These are phyloP conservation scores for Graphium sp. DNA, from an alignment of 2,329 filamentous ascomycete genomes.

Conservation along the genomic window DNA sequence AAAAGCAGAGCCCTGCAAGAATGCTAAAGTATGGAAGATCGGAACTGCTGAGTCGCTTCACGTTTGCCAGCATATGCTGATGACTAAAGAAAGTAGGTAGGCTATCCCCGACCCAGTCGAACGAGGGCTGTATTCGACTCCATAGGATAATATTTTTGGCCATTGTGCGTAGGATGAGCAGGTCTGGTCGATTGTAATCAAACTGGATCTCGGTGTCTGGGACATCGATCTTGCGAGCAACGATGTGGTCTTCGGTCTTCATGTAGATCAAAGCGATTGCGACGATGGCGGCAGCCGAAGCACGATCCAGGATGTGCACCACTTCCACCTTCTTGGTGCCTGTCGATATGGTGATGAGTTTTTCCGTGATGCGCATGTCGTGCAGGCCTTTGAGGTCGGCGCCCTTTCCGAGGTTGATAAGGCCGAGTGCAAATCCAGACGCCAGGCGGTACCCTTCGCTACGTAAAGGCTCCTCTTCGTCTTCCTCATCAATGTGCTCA, in stretches of 20 bases:
- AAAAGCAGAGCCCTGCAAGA: constrained; percentile 73
- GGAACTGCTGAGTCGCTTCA: constrained; percentile 51
- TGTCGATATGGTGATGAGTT: constrained; percentile 70
- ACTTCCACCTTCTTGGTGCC: constrained; percentile 81
- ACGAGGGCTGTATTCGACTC: constrained; percentile 59
- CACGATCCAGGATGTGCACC: constrained; percentile 83
- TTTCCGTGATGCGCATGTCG: constrained; percentile 85
- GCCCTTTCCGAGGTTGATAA: constrained; percentile 89
- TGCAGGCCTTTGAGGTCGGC: constrained; percentile 75
- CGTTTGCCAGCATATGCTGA: too few species aligned
- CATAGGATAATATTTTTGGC: constrained; percentile 88
- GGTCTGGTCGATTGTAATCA: constrained; percentile 86
- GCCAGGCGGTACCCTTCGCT: constrained; percentile 95
- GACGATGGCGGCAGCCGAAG: constrained; percentile 82
- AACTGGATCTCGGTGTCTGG: constrained; percentile 83
- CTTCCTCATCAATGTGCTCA: constrained; percentile 62
- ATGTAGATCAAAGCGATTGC: constrained; percentile 87
- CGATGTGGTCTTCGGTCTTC: constrained; percentile 78
- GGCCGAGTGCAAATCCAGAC: constrained; percentile 80
- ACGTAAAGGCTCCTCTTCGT: constrained; percentile 71
- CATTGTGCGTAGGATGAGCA: constrained; percentile 77
- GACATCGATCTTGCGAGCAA: constrained; percentile 84
- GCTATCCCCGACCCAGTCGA: constrained; percentile 59
- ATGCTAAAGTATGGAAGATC: constrained; percentile 92
- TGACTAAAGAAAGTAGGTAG: too few species aligned